A percentile compares a stretch with the other conserved stretches of the same genome.
Evolutionary conservation across 2,329 filamentous ascomycete genomes (phyloP).

Genomic region (Paramyrothecium sp.): DNA sequence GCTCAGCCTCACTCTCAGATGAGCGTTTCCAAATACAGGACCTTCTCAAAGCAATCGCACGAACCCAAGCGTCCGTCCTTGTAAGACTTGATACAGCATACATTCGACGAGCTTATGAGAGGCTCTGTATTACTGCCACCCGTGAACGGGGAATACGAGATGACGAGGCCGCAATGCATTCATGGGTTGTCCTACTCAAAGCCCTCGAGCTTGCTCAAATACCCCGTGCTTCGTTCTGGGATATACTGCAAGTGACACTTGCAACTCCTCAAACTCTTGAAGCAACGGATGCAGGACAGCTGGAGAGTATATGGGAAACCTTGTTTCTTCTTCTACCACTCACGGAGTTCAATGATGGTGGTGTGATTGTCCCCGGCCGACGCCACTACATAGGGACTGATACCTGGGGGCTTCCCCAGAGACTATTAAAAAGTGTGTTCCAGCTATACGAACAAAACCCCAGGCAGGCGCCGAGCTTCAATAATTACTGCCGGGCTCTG

Average conservation of each 20-base stretch:
- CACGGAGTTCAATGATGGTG: slow-evolving; percentile 55
- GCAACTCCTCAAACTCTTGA: slow-evolving; percentile 29
- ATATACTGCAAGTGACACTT: slow-evolving; percentile 47
- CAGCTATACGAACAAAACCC: slow-evolving; percentile 54
- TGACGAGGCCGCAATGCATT: slow-evolving; percentile 43
- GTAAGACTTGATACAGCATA: slow-evolving; percentile 38
- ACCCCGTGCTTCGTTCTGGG: slow-evolving; percentile 59
- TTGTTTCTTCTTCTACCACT: slow-evolving; percentile 63
- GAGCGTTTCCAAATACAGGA: slow-evolving; percentile 47
- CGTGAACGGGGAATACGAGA: slow-evolving; percentile 52
- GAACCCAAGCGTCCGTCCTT: slow-evolving; percentile 36
- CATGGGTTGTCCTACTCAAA: slow-evolving; percentile 60
- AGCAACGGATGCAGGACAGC: slow-evolving; percentile 39
- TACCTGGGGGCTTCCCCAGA: slow-evolving; percentile 61
- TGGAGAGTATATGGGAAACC: slow-evolving; percentile 57
- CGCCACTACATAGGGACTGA: slow-evolving; percentile 36
- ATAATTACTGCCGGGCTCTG: slow-evolving; percentile 61
- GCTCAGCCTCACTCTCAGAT: slow-evolving; percentile 24
- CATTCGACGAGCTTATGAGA: slow-evolving; percentile 45
- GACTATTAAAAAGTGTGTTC: slow-evolving; percentile 55
- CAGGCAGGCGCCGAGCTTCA: slow-evolving; percentile 60
- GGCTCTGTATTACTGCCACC: slow-evolving; percentile 41
- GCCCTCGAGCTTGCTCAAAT: slow-evolving; percentile 49
- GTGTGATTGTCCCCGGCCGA: slow-evolving; percentile 39
- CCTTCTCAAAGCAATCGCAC: slow-evolving; percentile 41